These are phyloP conservation scores for Bacidia rubella DNA, from an alignment of 495 filamentous ascomycete species.

Conservation along the genomic window DNA sequence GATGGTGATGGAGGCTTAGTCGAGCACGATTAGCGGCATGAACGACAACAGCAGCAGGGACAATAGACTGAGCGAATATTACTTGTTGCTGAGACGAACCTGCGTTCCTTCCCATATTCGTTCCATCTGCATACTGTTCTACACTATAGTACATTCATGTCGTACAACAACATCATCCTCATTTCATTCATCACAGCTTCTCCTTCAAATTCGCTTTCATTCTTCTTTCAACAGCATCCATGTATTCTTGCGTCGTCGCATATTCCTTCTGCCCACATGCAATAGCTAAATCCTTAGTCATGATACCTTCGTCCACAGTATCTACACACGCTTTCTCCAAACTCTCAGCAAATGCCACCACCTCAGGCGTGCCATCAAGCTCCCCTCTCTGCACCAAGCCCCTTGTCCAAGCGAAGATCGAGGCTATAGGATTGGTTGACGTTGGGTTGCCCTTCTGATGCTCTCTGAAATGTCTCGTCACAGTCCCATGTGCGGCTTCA, in stretches of 20 bases:
- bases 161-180: no score
- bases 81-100: no score
- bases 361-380: constrained; percentile 76
- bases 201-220: constrained; percentile 52
- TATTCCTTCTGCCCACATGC: constrained; percentile 74
- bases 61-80: neutral
- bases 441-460: constrained; percentile 95
- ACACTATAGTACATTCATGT: no score
- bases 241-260: constrained; percentile 79
- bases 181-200: constrained; percentile 33
- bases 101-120: no score
- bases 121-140: no score
- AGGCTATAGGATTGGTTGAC: constrained; percentile 96
- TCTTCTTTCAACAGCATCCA: constrained; percentile 77
- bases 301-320: constrained; percentile 88
- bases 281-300: constrained; percentile 96
- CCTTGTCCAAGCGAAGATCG: constrained; percentile 97
- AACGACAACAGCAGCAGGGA: neutral
- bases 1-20: neutral
- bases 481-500: constrained; percentile 95
- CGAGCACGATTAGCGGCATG: constrained; percentile 4
- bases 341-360: constrained; percentile 76
- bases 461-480: constrained; percentile 96
- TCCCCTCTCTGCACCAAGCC: constrained; percentile 85
- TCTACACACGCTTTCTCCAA: constrained; percentile 92